Percentiles rank a stretch among this genome's conserved stretches.
Conservation (phyloP, 371 early-diverging fungal species). For the Lichtheimia ramosa region DNA sequence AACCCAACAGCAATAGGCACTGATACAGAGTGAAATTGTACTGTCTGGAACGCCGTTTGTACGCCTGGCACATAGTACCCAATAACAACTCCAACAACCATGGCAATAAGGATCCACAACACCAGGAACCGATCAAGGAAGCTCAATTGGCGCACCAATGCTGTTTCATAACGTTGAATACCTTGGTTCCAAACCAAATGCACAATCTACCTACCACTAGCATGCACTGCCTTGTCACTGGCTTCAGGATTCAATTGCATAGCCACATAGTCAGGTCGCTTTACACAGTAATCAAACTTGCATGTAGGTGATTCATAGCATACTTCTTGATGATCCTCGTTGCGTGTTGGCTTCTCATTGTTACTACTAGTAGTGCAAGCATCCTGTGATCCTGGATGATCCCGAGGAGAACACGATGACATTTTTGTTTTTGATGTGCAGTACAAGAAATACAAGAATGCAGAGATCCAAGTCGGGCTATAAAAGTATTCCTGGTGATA, state of each 20-base stretch:
- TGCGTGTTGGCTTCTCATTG: too few species aligned
- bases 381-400: too few species aligned
- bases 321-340: neutral
- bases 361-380: too few species aligned
- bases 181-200: neutral
- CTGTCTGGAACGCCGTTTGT: constrained; percentile 49
- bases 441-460: too few species aligned
- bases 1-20: constrained; percentile 69
- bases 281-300: constrained; percentile 4
- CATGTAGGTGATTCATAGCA: constrained; percentile 1
- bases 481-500: too few species aligned
- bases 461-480: too few species aligned
- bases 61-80: constrained; percentile 67
- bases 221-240: neutral
- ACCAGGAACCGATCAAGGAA: constrained; percentile 57
- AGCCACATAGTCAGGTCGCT: constrained; percentile 1
- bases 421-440: too few species aligned
- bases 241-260: neutral
- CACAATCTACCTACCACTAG: neutral
- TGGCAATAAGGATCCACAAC: constrained; percentile 58
- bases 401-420: too few species aligned
- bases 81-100: constrained; percentile 70
- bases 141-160: constrained; percentile 24
- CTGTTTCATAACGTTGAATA: neutral
- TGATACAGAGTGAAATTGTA: constrained; percentile 66